Base-by-base conservation (phyloP, 2,329 filamentous ascomycete genomes). In the Rhynchosporium graminicola region DNA sequence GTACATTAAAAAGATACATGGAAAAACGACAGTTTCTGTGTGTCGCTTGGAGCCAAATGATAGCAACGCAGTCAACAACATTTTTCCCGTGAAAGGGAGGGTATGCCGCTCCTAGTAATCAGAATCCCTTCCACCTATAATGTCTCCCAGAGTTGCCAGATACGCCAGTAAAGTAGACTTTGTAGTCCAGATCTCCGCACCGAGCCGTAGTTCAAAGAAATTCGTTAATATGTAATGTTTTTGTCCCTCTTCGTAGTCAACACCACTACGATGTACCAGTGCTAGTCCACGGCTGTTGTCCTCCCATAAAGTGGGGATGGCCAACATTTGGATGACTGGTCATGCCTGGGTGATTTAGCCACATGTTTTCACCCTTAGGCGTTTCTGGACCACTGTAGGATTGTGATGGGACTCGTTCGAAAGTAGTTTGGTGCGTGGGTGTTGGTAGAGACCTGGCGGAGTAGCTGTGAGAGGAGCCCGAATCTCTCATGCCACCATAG, bases 261-360 rank as follows among this genome's bases (percentile, higher is more conserved):
- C 6, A n/a, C 28, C 59, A 20, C 50, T 57, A 70, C 33, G 67
- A 70, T 15, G 64, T 67, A 7, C 68, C 67, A 3, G 70, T 67
- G 57, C 68, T 70, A 36, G 71, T 67, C 72, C 72, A 74, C 45
- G 66, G 64, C 59, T 70, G 66, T 26, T 72, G 71, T 33, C 65
- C 56, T 2, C 65, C 51, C 43, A 70, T 65, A 38, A 71, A 72
- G 55, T 73, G 71, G 20, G 67, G 70, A 60, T 73, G 72, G 10
- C 72, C 70, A 42, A 65, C 46, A 51, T 69, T 70, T 12, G 66
- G 45, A 57, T 72, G 71, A 8, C 72, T 72, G 40, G 69, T n/a
- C 26, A 50, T 40, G 9, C 57, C 47, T 9, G 57, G 46, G 28
- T 54, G 51, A 26, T 38, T 66, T 28, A 66, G 51, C 71, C 70